phyloP scores from a whole-genome alignment of 345 rosid species.

The Boechera retrofracta region DNA sequence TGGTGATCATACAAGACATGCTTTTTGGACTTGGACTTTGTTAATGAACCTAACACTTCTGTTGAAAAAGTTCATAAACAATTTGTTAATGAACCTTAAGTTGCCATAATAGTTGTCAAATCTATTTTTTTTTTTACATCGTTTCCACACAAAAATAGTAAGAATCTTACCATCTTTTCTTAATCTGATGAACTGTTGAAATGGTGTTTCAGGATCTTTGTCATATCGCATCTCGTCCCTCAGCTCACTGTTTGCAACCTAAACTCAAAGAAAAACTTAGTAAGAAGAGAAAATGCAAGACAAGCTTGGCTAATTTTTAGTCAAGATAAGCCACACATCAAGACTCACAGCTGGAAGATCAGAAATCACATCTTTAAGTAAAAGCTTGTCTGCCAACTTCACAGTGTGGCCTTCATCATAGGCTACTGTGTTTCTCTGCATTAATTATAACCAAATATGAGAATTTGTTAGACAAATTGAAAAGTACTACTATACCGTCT shows the following conservation, averaged over 20 bases:
- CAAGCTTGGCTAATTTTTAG: background rate
- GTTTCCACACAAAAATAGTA: background rate
- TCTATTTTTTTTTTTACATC: background rate
- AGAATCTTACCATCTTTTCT: conserved; percentile 40
- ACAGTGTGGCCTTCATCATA: conserved; percentile 18
- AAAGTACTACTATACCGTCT: background rate
- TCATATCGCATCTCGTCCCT: conserved; percentile 33
- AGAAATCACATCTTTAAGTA: conserved; percentile 10
- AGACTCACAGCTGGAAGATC: conserved; percentile 51
- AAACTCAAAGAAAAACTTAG: conserved; percentile 3
- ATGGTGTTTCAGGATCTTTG: conserved; percentile 28
- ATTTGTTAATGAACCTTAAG: conserved; percentile 32
- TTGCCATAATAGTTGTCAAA: background rate
- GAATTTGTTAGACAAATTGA: background rate
- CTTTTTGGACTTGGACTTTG: conserved; percentile 13
- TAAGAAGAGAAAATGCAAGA: conserved; percentile 4
- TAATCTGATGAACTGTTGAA: conserved; percentile 38
- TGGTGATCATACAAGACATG: conserved; percentile 33
- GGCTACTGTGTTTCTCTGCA: conserved; percentile 24
- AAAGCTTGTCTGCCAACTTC: conserved; percentile 21
- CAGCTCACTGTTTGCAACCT: conserved; percentile 36
- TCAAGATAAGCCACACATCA: background rate
- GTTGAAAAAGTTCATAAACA: background rate
- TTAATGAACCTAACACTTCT: conserved; percentile 21
- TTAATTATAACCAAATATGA: background rate